These are phyloP conservation scores for Pichia insulana DNA, from an alignment of 805 yeast species.

Conservation along the genomic window DNA sequence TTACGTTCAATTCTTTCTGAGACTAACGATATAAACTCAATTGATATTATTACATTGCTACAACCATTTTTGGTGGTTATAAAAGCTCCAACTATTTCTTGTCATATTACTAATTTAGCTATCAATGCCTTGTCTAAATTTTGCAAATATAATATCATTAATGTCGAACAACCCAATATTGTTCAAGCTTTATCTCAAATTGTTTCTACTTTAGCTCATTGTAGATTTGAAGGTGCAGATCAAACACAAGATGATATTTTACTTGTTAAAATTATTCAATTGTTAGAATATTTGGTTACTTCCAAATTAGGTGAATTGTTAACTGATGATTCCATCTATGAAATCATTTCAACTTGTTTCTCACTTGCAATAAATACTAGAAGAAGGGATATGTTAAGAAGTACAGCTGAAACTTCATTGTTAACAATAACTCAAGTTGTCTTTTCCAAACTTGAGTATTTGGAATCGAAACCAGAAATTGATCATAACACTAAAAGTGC, in stretches of 20 bases:
- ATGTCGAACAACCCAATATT: constrained; percentile 43
- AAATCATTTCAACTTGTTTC: constrained; percentile 84
- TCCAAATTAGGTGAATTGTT: constrained; percentile 59
- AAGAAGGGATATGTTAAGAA: constrained; percentile 80
- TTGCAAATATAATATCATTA: constrained; percentile 60
- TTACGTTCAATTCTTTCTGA: constrained; percentile 63
- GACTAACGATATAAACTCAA: constrained; percentile 38
- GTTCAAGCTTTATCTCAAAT: constrained; percentile 54
- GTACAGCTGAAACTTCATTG: constrained; percentile 82
- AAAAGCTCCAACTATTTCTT: constrained; percentile 78
- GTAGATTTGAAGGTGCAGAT: constrained; percentile 92
- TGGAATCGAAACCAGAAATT: constrained; percentile 31
- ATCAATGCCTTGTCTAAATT: constrained; percentile 68
- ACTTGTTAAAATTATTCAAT: constrained; percentile 67
- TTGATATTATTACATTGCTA: constrained; percentile 65
- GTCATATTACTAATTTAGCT: constrained; percentile 76
- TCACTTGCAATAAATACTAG: constrained; percentile 88
- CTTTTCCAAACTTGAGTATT: constrained; percentile 48
- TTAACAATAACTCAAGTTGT: constrained; percentile 58
- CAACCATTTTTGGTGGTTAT: constrained; percentile 84
- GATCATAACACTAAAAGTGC: constrained; percentile 26
- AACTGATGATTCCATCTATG: constrained; percentile 76
- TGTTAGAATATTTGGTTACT: constrained; percentile 58
- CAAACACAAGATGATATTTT: constrained; percentile 90
- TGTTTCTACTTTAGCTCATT: constrained; percentile 74